Evolutionary conservation across 345 rosid genomes (phyloP).

Genomic region (Euphorbia pulcherrima): DNA sequence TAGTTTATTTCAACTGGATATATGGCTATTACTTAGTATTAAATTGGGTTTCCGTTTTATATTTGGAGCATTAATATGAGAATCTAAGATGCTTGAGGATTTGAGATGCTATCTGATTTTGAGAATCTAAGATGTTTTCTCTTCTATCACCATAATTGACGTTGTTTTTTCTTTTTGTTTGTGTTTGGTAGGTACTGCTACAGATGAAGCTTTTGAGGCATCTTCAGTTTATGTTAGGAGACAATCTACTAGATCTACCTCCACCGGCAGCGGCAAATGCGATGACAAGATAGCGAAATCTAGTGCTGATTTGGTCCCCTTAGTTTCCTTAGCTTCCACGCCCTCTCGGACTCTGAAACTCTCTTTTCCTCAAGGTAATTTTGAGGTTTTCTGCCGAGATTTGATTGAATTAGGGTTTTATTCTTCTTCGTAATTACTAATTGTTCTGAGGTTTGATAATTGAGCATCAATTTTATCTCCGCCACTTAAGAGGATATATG

Average conservation of each 20-base stretch:
- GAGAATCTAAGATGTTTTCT: not conserved
- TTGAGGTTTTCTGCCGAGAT: not conserved
- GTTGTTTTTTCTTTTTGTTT: not conserved
- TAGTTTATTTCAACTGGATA: not conserved
- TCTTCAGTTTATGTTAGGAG: conserved; percentile 39
- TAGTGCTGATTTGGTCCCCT: conserved; percentile 7
- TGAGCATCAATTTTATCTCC: not conserved
- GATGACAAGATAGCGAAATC: not conserved
- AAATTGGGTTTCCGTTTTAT: not conserved
- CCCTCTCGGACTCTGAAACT: not conserved
- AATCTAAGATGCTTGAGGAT: not conserved
- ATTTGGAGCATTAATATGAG: not conserved
- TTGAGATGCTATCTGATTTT: not conserved
- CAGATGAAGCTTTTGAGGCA: conserved; percentile 24
- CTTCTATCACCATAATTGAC: not conserved
- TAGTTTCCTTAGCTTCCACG: not conserved
- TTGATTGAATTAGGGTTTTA: not conserved
- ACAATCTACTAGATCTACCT: conserved; percentile 1
- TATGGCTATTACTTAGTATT: not conserved
- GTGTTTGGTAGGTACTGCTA: conserved; percentile 4
- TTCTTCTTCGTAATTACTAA: not conserved
- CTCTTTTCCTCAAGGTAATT: conserved; percentile 17
- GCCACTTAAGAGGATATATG: too few relatives aligned
- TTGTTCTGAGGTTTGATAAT: not conserved
- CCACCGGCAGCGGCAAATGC: not conserved